Evolutionary conservation across 1,284 basidiomycete species (phyloP), one percentile per base, ranked within the genome.

Genomic region (Cryptococcus jaspeensis): DNA sequence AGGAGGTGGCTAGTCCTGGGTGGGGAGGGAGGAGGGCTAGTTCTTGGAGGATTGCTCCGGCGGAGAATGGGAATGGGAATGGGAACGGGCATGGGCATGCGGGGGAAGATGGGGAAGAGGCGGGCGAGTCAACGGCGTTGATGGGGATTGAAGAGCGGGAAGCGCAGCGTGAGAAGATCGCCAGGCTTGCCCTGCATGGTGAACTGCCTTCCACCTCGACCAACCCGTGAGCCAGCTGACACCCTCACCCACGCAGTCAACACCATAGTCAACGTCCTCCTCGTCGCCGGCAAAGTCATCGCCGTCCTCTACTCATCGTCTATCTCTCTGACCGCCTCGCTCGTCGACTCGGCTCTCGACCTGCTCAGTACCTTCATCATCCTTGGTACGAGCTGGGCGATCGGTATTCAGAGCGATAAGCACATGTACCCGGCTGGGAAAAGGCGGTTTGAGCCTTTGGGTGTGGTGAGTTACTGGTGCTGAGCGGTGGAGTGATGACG

Each of bases 261-360:
- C 58, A 75, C 76, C 5, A 47, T 68, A 16, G 73, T 82, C 61
- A 83, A 83, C 60, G 58, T 82, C 48, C 18, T 81, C 2, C 75
- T 84, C 3, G 77, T 83, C 5, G 75, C 64, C 2, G 79, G 78
- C 4, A 84, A 84, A 63, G 78, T 75, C 13, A 63, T 80, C 0
- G 82, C 82, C 0, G 81, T 83, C 15, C 69, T 81, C 22, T 78
- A 81, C 39, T 82, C 82, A 25, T 77, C 80, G 42, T 84, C 82
- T 7, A 80, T 84, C 55, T 83, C 82, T 22, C 77, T 84, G 49
- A 75, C 82, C 25, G 83, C 83, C 7, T 80, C 78, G 0, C 71
- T 82, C 13, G 80, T 84, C 52, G 83, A 83, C 68, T 80, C 79
- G 18, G 81, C 79, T 0, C 77, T 84, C 58, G 83, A 84, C 53